Percentiles rank a stretch among this genome's conserved stretches.
These are phyloP conservation scores for Ceratocystis alfenasii DNA, from an alignment of 2,329 filamentous ascomycete species.

Conservation along the genomic window DNA sequence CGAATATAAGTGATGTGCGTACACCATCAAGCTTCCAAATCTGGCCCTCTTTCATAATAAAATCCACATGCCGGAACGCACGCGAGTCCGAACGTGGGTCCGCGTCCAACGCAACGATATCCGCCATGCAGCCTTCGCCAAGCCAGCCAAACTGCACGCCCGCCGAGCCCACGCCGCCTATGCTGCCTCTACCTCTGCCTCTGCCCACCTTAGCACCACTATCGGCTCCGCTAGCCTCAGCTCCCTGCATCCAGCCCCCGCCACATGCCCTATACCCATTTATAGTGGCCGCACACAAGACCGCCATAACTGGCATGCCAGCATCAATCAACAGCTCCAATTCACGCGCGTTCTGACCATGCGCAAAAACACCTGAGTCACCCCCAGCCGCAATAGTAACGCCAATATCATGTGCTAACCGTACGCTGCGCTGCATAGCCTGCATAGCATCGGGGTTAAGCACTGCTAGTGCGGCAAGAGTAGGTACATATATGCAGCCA, in stretches of 20 bases:
- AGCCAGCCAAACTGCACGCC: conserved; percentile 38
- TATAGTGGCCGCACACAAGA: conserved; percentile 39
- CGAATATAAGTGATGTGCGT: conserved; percentile 18
- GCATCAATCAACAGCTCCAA: conserved; percentile 42
- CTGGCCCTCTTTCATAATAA: conserved; percentile 46
- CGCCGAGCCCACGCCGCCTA: conserved; percentile 1
- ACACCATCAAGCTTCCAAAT: conserved; percentile 36
- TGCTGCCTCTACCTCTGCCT: background rate
- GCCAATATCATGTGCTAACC: conserved; percentile 36
- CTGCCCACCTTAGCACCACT: conserved; percentile 7
- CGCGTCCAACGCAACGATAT: conserved; percentile 39
- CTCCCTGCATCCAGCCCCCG: conserved; percentile 32
- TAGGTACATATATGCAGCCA: conserved; percentile 41
- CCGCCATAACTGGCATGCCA: conserved; percentile 39
- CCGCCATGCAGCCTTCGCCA: conserved; percentile 38
- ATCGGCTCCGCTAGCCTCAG: background rate
- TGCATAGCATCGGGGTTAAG: conserved; percentile 27
- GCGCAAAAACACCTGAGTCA: conserved; percentile 42
- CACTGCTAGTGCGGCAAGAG: conserved; percentile 36
- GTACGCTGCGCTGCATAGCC: conserved; percentile 31
- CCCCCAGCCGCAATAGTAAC: conserved; percentile 42
- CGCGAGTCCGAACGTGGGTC: conserved; percentile 33
- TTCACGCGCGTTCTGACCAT: conserved; percentile 42
- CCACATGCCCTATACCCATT: conserved; percentile 46
- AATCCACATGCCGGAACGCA: conserved; percentile 37